These are phyloP conservation scores for Tetrahymena thermophila DNA, from an alignment of 73 alveolate genomes.

Conservation along the genomic window DNA sequence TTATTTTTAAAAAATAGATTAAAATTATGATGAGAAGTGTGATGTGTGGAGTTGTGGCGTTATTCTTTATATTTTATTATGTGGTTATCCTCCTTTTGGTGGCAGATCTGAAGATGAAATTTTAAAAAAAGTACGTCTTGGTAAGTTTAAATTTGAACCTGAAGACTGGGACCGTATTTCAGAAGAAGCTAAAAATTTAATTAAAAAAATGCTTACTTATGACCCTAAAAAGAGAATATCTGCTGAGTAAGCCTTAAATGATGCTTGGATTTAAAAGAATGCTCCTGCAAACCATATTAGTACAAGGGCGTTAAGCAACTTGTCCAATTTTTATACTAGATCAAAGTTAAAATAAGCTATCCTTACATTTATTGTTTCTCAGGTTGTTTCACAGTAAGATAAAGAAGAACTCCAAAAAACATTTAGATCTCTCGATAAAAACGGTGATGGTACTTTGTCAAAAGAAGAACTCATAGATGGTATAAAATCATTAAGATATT, in stretches of 20 bases:
- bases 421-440: conserved; percentile 63
- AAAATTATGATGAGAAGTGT: conserved; percentile 46
- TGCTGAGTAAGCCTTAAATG: conserved; percentile 51
- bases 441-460: conserved; percentile 69
- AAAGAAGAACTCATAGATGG: conserved; percentile 59
- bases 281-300: conserved; percentile 28
- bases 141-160: conserved; percentile 11
- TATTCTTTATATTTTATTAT: conserved; percentile 36
- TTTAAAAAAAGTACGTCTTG: conserved; percentile 30
- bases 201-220: conserved; percentile 38
- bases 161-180: conserved; percentile 49
- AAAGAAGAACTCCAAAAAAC: conserved; percentile 47
- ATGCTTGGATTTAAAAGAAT: conserved; percentile 45
- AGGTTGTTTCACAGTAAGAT: conserved; percentile 32
- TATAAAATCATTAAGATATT: background rate
- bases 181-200: conserved; percentile 48
- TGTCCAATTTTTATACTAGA: conserved; percentile 29
- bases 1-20: background rate
- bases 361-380: conserved; percentile 35
- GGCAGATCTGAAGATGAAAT: conserved; percentile 40
- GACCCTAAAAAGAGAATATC: conserved; percentile 36
- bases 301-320: background rate
- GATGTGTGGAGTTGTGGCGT: conserved; percentile 56
- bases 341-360: conserved; percentile 39
- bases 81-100: conserved; percentile 55